Percentiles rank a stretch among this genome's conserved stretches.
These are phyloP conservation scores for Gaeumannomyces sp. DNA, from an alignment of 2,329 filamentous ascomycete genomes.

Conservation along the genomic window DNA sequence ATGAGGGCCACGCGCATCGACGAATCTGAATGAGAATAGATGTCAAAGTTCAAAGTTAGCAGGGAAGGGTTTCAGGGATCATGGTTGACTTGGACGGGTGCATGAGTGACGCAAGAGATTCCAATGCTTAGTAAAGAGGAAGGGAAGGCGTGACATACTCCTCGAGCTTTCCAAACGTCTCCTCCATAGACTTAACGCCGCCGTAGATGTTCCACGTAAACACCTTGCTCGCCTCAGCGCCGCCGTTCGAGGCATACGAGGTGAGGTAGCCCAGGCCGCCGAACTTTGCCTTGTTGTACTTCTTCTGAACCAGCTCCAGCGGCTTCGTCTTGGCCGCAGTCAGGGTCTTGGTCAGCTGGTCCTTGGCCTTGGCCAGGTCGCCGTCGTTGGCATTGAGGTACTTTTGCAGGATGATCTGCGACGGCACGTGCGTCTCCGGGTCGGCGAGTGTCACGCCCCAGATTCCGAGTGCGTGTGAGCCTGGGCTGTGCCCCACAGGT, in stretches of 20 bases:
- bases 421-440: conserved; percentile 56
- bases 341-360: conserved; percentile 74
- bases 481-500: conserved; percentile 22
- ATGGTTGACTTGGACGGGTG: background rate
- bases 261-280: conserved; percentile 75
- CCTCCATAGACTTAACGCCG: conserved; percentile 70
- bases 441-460: conserved; percentile 70
- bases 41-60: conserved; percentile 1
- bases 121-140: conserved; percentile 3
- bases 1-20: conserved; percentile 82
- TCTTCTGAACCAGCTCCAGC: conserved; percentile 54
- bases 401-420: conserved; percentile 82
- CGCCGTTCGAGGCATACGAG: conserved; percentile 45
- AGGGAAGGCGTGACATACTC: conserved; percentile 52
- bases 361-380: conserved; percentile 64
- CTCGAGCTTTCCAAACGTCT: conserved; percentile 74
- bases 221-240: conserved; percentile 44
- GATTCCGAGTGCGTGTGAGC: conserved; percentile 61
- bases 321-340: conserved; percentile 76
- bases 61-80: background rate
- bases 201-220: conserved; percentile 95
- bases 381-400: conserved; percentile 86
- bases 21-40: conserved; percentile 52
- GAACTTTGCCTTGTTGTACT: conserved; percentile 66
- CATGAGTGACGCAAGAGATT: background rate